A percentile compares a stretch with the other conserved stretches of the same genome.
phyloP scores from a whole-genome alignment of 2,329 filamentous ascomycete genomes.

The Xylariomycetidae sp. region DNA sequence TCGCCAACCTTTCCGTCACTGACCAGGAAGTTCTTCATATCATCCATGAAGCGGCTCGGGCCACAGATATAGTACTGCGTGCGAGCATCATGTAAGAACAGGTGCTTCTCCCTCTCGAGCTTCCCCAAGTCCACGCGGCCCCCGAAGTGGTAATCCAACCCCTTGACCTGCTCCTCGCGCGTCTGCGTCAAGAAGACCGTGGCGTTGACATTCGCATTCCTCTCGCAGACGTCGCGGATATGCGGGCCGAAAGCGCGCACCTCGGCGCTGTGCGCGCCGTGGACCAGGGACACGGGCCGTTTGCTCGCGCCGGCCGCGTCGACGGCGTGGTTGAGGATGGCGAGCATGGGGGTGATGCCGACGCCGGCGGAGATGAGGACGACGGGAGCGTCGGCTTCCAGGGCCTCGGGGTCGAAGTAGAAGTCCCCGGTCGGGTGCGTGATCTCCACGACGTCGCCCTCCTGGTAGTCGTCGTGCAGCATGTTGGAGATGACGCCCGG shows the following conservation, averaged over 20 bases:
- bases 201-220: constrained; percentile 41
- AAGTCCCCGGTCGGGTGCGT: constrained; percentile 56
- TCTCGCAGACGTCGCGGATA: constrained; percentile 35
- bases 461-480: constrained; percentile 41
- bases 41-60: constrained; percentile 63
- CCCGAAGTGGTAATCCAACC: constrained; percentile 52
- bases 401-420: constrained; percentile 45
- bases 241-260: constrained; percentile 50
- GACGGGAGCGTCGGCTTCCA: constrained; percentile 38
- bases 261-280: constrained; percentile 47
- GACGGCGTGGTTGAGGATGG: constrained; percentile 51
- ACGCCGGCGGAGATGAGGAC: constrained; percentile 65
- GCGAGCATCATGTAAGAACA: constrained; percentile 48
- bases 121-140: constrained; percentile 54
- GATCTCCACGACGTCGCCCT: constrained; percentile 48
- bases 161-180: constrained; percentile 35
- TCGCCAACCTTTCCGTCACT: constrained; percentile 48
- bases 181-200: constrained; percentile 55
- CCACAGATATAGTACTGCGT: constrained; percentile 70
- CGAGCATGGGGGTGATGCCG: constrained; percentile 59
- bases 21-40: constrained; percentile 46
- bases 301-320: constrained; percentile 23
- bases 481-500: constrained; percentile 48
- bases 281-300: constrained; percentile 56
- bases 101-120: constrained; percentile 42